Evolutionary conservation across 1,284 basidiomycete species (phyloP).

Genomic region (Pseudomicrostroma phylloplanum): DNA sequence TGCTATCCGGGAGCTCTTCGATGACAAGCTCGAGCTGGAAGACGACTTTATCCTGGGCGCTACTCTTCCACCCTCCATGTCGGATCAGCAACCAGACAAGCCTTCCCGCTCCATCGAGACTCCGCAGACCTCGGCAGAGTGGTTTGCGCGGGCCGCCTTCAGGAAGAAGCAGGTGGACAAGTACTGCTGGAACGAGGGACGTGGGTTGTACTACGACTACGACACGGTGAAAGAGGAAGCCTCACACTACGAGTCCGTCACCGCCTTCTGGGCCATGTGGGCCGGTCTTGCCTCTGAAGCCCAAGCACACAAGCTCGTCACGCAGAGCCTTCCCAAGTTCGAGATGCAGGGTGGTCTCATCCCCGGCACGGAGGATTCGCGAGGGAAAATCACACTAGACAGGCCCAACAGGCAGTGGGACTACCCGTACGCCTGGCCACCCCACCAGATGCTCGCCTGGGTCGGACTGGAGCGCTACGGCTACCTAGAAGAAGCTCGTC

Average conservation of each 20-base stretch:
- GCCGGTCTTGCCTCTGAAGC: constrained; percentile 91
- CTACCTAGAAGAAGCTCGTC: constrained; percentile 83
- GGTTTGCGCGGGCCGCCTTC: constrained; percentile 44
- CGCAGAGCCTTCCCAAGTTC: constrained; percentile 82
- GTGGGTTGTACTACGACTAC: constrained; percentile 92
- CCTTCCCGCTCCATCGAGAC: constrained; percentile 62
- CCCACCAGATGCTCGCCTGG: constrained; percentile 71
- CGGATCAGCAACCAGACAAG: constrained; percentile 21
- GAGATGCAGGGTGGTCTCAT: constrained; percentile 94
- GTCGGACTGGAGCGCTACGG: constrained; percentile 94
- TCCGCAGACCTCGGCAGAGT: constrained; percentile 41
- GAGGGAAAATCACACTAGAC: constrained; percentile 88
- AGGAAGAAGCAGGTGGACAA: constrained; percentile 70
- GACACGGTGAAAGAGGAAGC: constrained; percentile 84
- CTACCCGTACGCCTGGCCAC: constrained; percentile 65
- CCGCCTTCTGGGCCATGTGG: constrained; percentile 93
- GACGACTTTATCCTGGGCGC: constrained; percentile 65
- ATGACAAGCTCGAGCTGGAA: constrained; percentile 79
- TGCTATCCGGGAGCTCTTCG: constrained; percentile 87
- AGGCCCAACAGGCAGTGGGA: constrained; percentile 98
- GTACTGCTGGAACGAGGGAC: constrained; percentile 93
- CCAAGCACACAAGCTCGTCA: constrained; percentile 83
- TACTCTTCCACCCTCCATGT: constrained; percentile 23
- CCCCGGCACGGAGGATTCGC: constrained; percentile 90
- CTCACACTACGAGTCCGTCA: constrained; percentile 89